Evolutionary conservation across 164 flowering plant genomes (phyloP).

Genomic region (Vitis vinifera): ASM3070453v1 NC_081808.1:17248001-17248500

Average conservation of each 20-base stretch:
- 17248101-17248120: constrained; percentile 9
- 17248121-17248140: constrained; percentile 25
- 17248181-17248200: not conserved
- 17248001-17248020: constrained; percentile 6
- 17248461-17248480: constrained; percentile 6
- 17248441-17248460: constrained; percentile 11
- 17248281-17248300: constrained; percentile 22
- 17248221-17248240: not conserved
- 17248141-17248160: not conserved
- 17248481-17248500: constrained; percentile 10
- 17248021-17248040: constrained; percentile 7
- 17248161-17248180: not conserved
- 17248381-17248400: not conserved
- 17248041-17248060: constrained; percentile 11
- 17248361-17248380: constrained; percentile 11
- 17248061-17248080: constrained; percentile 10
- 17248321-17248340: constrained; percentile 2
- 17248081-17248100: constrained; percentile 11
- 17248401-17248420: not conserved
- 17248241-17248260: not conserved
- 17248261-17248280: not conserved
- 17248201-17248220: not conserved
- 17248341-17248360: constrained; percentile 11
- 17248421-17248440: constrained; percentile 8
- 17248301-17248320: constrained; percentile 12